Conservation (phyloP, 805 yeast genomes). For the Candida lessepsii region DNA sequence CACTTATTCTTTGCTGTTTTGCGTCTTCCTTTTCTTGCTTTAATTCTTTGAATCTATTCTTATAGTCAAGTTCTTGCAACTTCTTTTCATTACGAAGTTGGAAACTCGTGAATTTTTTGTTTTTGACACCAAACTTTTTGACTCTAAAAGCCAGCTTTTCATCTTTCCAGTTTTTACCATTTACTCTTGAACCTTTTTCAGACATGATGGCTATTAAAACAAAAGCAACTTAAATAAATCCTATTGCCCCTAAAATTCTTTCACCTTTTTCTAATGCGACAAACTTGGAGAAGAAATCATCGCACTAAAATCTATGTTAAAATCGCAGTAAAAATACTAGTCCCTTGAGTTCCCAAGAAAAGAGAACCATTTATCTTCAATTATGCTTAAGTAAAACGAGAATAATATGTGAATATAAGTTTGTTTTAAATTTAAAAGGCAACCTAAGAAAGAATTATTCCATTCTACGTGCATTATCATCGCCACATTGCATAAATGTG, state of each 20-base stretch:
- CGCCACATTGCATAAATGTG: no score
- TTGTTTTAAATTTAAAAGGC: no score
- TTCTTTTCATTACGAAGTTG: constrained; percentile 64
- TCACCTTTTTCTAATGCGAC: neutral
- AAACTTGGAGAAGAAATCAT: no score
- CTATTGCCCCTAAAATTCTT: neutral
- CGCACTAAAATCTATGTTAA: no score
- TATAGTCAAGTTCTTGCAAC: constrained; percentile 62
- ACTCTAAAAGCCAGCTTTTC: constrained; percentile 67
- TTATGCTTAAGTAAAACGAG: no score
- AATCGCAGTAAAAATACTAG: no score
- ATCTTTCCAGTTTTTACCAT: constrained; percentile 73
- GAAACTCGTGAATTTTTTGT: constrained; percentile 50
- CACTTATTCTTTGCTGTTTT: constrained; percentile 52
- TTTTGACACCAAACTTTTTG: constrained; percentile 54
- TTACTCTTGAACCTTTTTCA: constrained; percentile 49
- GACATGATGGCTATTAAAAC: neutral
- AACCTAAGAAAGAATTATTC: no score
- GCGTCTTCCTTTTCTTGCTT: constrained; percentile 74
- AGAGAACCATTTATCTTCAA: no score
- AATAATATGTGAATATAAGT: no score
- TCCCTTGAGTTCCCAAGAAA: no score
- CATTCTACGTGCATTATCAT: no score
- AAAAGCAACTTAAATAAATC: neutral
- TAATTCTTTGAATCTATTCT: constrained; percentile 66